These are phyloP conservation scores for Alternaria tenuissima DNA, from an alignment of 2,329 filamentous ascomycete genomes.

Conservation along the genomic window DNA sequence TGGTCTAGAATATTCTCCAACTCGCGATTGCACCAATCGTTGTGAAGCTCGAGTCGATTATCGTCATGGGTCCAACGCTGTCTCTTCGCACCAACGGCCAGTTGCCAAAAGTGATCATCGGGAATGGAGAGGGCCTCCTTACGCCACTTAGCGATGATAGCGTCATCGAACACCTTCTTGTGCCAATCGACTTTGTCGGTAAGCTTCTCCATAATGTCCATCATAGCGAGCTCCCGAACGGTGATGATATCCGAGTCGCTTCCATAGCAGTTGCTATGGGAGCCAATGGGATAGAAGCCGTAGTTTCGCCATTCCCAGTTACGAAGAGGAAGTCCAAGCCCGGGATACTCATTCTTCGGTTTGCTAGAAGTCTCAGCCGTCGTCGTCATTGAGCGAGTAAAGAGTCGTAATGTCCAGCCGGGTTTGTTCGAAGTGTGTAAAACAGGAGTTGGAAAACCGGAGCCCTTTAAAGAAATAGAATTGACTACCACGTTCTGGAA, in stretches of 20 bases:
- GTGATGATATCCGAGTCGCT: conserved; percentile 28
- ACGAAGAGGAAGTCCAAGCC: conserved; percentile 29
- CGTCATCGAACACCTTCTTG: conserved; percentile 50
- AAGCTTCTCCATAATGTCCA: conserved; percentile 51
- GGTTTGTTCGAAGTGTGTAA: neutral
- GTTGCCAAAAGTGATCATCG: conserved; percentile 20
- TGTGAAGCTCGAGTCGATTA: neutral
- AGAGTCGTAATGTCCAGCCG: neutral
- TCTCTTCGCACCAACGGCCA: conserved; percentile 18
- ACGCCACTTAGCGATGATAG: conserved; percentile 35
- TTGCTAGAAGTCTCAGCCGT: neutral
- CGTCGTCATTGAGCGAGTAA: neutral
- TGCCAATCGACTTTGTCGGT: conserved; percentile 55
- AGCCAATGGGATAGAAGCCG: conserved; percentile 25
- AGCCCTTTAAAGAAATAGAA: neutral
- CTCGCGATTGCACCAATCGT: neutral
- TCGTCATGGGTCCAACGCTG: conserved; percentile 13
- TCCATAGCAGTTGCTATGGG: conserved; percentile 16
- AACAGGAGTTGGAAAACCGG: neutral
- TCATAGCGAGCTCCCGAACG: conserved; percentile 52
- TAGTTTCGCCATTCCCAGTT: neutral
- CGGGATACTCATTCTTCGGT: conserved; percentile 21
- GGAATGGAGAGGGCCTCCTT: conserved; percentile 32
- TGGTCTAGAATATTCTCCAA: conserved; percentile 25
- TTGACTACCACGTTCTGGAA: no score